phyloP scores from a whole-genome alignment of 176 grass and related monocot species.

The Avena eriantha region DNA sequence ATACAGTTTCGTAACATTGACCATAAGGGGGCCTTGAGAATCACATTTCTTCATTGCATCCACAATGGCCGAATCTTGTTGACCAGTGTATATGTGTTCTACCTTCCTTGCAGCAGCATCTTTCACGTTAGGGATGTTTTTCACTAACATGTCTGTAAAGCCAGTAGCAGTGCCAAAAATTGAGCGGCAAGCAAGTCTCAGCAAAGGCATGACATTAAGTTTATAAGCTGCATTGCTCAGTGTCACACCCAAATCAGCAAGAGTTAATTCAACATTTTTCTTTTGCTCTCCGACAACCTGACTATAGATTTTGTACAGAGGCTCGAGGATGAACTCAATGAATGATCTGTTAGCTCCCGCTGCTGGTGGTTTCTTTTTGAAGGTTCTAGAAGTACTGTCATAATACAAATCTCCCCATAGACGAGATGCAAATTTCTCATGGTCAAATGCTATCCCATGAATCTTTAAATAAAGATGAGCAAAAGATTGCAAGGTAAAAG shows the following conservation, averaged over 20 bases:
- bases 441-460: conserved; percentile 89
- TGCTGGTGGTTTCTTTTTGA: conserved; percentile 91
- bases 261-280: conserved; percentile 74
- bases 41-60: conserved; percentile 92
- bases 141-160: conserved; percentile 95
- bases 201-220: conserved; percentile 88
- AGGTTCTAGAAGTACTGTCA: conserved; percentile 81
- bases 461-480: conserved; percentile 86
- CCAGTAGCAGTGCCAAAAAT: conserved; percentile 92
- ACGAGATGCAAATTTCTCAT: conserved; percentile 86
- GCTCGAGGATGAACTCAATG: conserved; percentile 92
- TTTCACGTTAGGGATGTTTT: conserved; percentile 88
- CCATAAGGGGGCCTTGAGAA: conserved; percentile 80
- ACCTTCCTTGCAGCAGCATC: conserved; percentile 86
- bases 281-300: conserved; percentile 94
- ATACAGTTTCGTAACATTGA: conserved; percentile 94
- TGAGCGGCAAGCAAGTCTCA: conserved; percentile 95
- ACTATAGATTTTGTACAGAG: conserved; percentile 98
- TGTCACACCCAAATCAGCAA: conserved; percentile 84
- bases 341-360: conserved; percentile 98
- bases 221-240: conserved; percentile 95
- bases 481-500: conserved; percentile 98
- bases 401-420: conserved; percentile 97
- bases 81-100: conserved; percentile 91
- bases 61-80: conserved; percentile 71